Evolutionary conservation across 2,329 filamentous ascomycete genomes (phyloP).

Genomic region (Penicillium sp.): DNA sequence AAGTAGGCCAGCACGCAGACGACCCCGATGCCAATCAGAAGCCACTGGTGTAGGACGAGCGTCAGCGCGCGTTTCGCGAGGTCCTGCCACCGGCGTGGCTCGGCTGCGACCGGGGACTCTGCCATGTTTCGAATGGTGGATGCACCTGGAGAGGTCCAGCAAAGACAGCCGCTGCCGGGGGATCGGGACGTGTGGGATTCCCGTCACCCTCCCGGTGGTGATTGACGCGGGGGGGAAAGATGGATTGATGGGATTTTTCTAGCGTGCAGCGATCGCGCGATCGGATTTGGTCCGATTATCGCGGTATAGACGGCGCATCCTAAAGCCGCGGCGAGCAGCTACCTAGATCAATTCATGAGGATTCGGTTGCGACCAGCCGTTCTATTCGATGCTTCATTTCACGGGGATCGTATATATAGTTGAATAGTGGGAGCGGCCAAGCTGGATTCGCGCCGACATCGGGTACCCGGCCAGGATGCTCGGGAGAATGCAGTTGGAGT

Average conservation of each 20-base stretch:
- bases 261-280: conserved; percentile 11
- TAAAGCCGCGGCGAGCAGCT: too few species aligned
- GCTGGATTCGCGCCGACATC: conserved; percentile 13
- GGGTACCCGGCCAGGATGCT: conserved; percentile 15
- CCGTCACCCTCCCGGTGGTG: too few species aligned
- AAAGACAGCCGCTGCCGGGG: background rate
- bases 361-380: too few species aligned
- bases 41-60: conserved; percentile 58
- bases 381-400: too few species aligned
- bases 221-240: too few species aligned
- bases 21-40: conserved; percentile 60
- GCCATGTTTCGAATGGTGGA: conserved; percentile 9
- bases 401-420: too few species aligned
- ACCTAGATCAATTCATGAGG: too few species aligned
- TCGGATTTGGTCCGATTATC: conserved; percentile 19
- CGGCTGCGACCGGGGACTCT: conserved; percentile 1
- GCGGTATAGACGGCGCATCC: conserved; percentile 15
- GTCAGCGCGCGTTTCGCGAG: conserved; percentile 19
- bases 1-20: conserved; percentile 54
- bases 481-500: conserved; percentile 2
- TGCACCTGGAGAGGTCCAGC: background rate
- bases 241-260: conserved; percentile 9
- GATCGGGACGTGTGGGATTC: too few species aligned
- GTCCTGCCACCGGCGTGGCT: conserved; percentile 9
- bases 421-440: too few species aligned